A percentile compares a stretch with the other conserved stretches of the same genome.
phyloP scores from a whole-genome alignment of 495 filamentous ascomycete genomes.

The Penicillium antarcticum region DNA sequence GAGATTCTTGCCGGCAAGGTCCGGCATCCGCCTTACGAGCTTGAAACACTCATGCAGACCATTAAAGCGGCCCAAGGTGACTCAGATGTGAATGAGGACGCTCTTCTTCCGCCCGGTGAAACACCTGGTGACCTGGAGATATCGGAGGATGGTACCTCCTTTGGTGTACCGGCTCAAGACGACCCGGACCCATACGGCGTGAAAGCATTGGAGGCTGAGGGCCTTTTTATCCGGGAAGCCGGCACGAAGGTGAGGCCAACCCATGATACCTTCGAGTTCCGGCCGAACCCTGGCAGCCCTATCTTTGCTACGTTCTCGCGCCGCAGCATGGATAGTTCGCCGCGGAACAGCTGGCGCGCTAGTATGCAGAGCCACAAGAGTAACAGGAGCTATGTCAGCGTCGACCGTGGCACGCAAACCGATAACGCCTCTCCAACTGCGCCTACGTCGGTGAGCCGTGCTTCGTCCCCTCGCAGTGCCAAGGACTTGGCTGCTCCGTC shows the following conservation, averaged over 20 bases:
- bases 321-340: constrained; percentile 62
- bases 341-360: constrained; percentile 59
- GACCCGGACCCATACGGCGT: constrained; percentile 90
- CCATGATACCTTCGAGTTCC: constrained; percentile 76
- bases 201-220: constrained; percentile 76
- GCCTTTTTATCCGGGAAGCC: constrained; percentile 82
- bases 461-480: constrained; percentile 42
- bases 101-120: constrained; percentile 53
- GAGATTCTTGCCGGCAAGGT: constrained; percentile 83
- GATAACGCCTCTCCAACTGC: constrained; percentile 51
- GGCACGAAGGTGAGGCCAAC: constrained; percentile 65
- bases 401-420: constrained; percentile 58
- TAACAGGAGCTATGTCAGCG: constrained; percentile 53
- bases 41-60: constrained; percentile 68
- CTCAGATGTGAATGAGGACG: constrained; percentile 59
- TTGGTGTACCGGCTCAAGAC: constrained; percentile 70
- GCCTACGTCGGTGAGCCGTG: constrained; percentile 36
- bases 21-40: constrained; percentile 60
- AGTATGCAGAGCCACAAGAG: constrained; percentile 68
- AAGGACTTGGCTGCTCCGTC: constrained; percentile 37
- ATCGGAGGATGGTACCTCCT: constrained; percentile 40
- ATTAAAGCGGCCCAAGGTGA: constrained; percentile 85
- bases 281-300: constrained; percentile 71
- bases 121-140: constrained; percentile 73
- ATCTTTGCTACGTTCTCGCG: constrained; percentile 66